Base-by-base conservation (phyloP, 805 yeast species). In the Candida sonorensis region DNA sequence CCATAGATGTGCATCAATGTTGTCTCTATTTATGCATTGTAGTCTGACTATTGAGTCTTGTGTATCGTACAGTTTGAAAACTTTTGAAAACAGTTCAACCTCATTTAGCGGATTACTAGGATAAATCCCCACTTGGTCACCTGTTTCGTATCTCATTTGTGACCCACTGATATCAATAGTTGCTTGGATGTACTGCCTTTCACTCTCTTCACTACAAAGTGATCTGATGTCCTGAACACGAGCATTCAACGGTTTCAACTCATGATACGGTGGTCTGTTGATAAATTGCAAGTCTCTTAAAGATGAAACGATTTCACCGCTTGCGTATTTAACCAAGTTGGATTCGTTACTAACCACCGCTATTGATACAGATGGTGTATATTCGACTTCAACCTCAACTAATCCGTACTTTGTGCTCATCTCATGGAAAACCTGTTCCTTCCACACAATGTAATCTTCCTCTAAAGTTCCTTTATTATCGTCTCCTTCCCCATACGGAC, bases 41-140 rank as follows among this genome's bases (percentile, higher is more conserved):
- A 88, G 66, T 30, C 70, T 67, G 37, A 84, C 68, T 5, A 77
- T 74, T 8, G 52, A 50, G 23, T 74, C 62, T 27, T 64, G 58
- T 44, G 68, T 67, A 21, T 53, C 62, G 13, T 54, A 50, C 36
- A 87, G 63, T 15, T 72, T 77, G 40, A 87, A 73, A 2, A 80
- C 75, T 29, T 61, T 44, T 33, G 81, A 58, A 49, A 88, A 82
- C 26, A 66, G 58, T 8, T 66, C 66, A 19, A 87, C 78, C 44
- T 81, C 77, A 46, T 71, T 79, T 42, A 69, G 59, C 4, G 84
- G 61, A 59, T 90, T 90, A 15, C 83, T 78, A 18, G 96, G 86
- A 83, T 94, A 82, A 30, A 90, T 64, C 12, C 94, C 97, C 35
- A 90, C 62, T 60, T 90, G 97, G 55, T 90, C 97, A 52, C 97